Evolutionary conservation across 352 stramenopile species (phyloP).

Genomic region (Globisporangium uncinulatum): DNA sequence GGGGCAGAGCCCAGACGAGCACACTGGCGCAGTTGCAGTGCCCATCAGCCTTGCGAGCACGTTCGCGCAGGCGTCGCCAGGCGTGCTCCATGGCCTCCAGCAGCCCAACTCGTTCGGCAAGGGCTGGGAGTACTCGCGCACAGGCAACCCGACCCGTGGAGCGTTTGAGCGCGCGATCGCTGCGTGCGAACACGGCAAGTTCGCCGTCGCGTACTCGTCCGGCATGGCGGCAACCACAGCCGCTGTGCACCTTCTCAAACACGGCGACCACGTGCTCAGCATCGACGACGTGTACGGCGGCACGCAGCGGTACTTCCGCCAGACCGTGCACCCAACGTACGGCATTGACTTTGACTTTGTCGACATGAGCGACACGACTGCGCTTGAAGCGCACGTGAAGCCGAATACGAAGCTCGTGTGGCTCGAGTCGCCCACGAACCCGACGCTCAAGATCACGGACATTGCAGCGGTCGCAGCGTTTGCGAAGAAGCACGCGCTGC

Average conservation of each 20-base stretch:
- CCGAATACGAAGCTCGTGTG: conserved; percentile 94
- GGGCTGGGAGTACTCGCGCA: conserved; percentile 93
- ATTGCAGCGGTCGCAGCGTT: conserved; percentile 88
- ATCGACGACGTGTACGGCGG: conserved; percentile 95
- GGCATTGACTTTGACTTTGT: conserved; percentile 93
- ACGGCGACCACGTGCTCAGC: conserved; percentile 93
- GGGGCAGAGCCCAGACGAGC: conserved; percentile 70
- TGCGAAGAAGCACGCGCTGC: conserved; percentile 82
- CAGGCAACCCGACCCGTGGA: conserved; percentile 94
- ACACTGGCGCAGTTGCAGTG: conserved; percentile 75
- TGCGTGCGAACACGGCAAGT: conserved; percentile 89
- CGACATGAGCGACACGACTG: conserved; percentile 85
- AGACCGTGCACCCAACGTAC: conserved; percentile 88
- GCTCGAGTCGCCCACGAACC: conserved; percentile 92
- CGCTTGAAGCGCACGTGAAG: conserved; percentile 75
- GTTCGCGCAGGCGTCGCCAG: conserved; percentile 77
- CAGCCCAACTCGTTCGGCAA: conserved; percentile 91
- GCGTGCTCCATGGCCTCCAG: conserved; percentile 65
- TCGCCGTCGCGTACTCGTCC: conserved; percentile 84
- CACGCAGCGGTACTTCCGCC: conserved; percentile 92
- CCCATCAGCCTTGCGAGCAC: conserved; percentile 92
- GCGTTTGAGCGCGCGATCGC: conserved; percentile 92
- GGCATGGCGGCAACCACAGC: conserved; percentile 89
- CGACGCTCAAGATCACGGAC: conserved; percentile 94
- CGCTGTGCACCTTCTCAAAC: conserved; percentile 84